Conservation (phyloP, 2,329 filamentous ascomycete species). For the Colletotrichum melonis region DNA sequence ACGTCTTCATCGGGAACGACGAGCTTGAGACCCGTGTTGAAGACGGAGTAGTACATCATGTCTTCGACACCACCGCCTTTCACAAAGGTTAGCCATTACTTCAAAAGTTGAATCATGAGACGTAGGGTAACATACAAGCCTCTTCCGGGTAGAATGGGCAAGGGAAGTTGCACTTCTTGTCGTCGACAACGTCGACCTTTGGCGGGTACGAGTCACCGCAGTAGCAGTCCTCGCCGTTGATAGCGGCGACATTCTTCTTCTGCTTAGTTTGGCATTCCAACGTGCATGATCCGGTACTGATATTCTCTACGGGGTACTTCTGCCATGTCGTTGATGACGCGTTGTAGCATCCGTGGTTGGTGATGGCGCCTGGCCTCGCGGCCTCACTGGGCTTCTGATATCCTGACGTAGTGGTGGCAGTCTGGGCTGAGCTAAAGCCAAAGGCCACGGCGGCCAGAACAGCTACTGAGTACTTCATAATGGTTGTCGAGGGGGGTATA, state of each 20-base stretch:
- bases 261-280: slow-evolving; percentile 12
- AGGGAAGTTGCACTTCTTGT: slow-evolving; percentile 70
- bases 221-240: slow-evolving; percentile 74
- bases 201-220: slow-evolving; percentile 79
- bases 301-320: slow-evolving; percentile 35
- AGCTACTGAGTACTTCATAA: slow-evolving; percentile 28
- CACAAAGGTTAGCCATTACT: slow-evolving; percentile 13
- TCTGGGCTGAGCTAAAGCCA: slow-evolving; percentile 27
- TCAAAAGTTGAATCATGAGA: neutral
- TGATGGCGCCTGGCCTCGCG: slow-evolving; percentile 50
- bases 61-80: slow-evolving; percentile 49
- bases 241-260: slow-evolving; percentile 69
- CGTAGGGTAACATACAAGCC: slow-evolving; percentile 67
- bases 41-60: slow-evolving; percentile 53
- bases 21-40: slow-evolving; percentile 61
- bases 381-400: slow-evolving; percentile 49
- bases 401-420: neutral
- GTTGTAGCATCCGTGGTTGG: slow-evolving; percentile 64
- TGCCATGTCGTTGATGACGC: slow-evolving; percentile 52
- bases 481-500: slow-evolving; percentile 16
- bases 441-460: slow-evolving; percentile 31
- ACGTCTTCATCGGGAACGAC: slow-evolving; percentile 47
- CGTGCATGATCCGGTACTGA: slow-evolving; percentile 57
- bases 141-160: slow-evolving; percentile 74
- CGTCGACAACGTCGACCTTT: slow-evolving; percentile 61